These are phyloP conservation scores for Saturnispora halmiae DNA, from an alignment of 805 yeast species.

Conservation along the genomic window DNA sequence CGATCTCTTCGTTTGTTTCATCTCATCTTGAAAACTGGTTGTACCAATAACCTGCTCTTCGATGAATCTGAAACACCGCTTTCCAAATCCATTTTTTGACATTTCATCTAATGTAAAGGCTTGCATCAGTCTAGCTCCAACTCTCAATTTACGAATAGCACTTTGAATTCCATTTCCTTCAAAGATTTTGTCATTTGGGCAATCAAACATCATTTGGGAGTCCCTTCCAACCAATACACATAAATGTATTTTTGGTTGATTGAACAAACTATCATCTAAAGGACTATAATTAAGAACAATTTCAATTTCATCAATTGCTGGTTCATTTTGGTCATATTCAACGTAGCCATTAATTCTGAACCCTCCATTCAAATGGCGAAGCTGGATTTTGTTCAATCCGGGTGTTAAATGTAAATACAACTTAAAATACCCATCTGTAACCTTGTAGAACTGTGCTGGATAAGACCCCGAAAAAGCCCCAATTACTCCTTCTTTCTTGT, in stretches of 20 bases:
- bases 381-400: slow-evolving; percentile 51
- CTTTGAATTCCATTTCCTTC: slow-evolving; percentile 62
- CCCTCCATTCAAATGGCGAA: slow-evolving; percentile 38
- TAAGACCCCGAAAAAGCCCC: slow-evolving; percentile 37
- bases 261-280: slow-evolving; percentile 26
- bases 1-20: slow-evolving; percentile 32
- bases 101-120: slow-evolving; percentile 89
- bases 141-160: slow-evolving; percentile 65
- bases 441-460: slow-evolving; percentile 66
- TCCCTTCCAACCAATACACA: slow-evolving; percentile 72
- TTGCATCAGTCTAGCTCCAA: slow-evolving; percentile 83
- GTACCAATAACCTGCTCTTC: slow-evolving; percentile 56
- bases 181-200: slow-evolving; percentile 43
- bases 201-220: slow-evolving; percentile 61
- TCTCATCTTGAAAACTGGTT: slow-evolving; percentile 36
- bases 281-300: slow-evolving; percentile 42
- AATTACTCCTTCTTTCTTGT: slow-evolving; percentile 27
- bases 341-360: slow-evolving; percentile 29
- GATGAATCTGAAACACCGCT: slow-evolving; percentile 63
- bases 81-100: slow-evolving; percentile 68
- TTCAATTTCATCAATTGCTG: slow-evolving; percentile 14
- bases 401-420: slow-evolving; percentile 52
- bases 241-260: slow-evolving; percentile 69
- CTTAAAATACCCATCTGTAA: slow-evolving; percentile 64
- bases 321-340: slow-evolving; percentile 13